Conservation (phyloP, 306 rosid genomes). For the Psophocarpus tetragonolobus region DNA sequence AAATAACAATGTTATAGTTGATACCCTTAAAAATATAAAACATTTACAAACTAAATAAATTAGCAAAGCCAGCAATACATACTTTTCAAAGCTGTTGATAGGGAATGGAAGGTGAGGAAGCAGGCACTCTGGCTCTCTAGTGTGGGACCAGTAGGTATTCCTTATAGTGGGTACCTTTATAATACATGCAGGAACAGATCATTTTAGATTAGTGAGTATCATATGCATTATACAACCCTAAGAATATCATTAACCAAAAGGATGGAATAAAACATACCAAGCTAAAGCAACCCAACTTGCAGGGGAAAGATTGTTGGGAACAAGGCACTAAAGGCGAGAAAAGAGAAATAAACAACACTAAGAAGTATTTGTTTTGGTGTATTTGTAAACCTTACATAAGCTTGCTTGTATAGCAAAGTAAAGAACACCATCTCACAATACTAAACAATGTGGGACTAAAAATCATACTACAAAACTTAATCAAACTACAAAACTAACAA, state of each 20-base stretch:
- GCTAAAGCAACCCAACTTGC: constrained; percentile 85
- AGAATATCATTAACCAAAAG: neutral
- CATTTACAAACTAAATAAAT: constrained; percentile 2
- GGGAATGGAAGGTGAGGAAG: constrained; percentile 72
- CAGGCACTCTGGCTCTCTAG: constrained; percentile 70
- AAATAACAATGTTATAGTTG: constrained; percentile 3
- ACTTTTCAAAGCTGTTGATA: constrained; percentile 58
- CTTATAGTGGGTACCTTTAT: constrained; percentile 83
- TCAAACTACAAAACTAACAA: too few species aligned
- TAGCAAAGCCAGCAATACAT: constrained; percentile 29
- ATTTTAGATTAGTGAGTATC: constrained; percentile 8
- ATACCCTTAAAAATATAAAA: neutral
- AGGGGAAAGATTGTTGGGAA: constrained; percentile 66
- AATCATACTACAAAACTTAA: too few species aligned
- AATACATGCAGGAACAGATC: neutral
- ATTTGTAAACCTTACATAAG: too few species aligned
- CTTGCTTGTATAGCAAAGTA: too few species aligned
- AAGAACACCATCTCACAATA: too few species aligned
- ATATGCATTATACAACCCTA: constrained; percentile 2
- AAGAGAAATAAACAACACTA: too few species aligned
- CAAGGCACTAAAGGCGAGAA: too few species aligned
- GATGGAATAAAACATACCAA: constrained; percentile 49
- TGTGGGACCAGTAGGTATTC: constrained; percentile 86
- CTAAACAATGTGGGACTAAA: too few species aligned
- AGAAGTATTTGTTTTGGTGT: too few species aligned